Conservation (phyloP, 1,284 basidiomycete genomes). For the Coriolopsis trogii region DNA sequence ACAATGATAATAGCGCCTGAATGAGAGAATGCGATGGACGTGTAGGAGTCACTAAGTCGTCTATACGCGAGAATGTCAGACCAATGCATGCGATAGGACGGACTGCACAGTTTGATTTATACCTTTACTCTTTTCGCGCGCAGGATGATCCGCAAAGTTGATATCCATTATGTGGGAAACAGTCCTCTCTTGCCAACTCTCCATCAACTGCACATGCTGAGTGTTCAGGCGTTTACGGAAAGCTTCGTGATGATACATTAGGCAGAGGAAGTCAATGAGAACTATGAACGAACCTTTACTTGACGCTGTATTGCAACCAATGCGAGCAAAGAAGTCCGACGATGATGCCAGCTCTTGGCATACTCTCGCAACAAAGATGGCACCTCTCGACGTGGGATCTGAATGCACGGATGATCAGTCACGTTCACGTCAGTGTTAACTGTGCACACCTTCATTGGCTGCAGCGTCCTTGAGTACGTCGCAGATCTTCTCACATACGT, state of each 20-base stretch:
- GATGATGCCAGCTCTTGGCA: constrained; percentile 30
- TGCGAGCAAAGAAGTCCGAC: constrained; percentile 12
- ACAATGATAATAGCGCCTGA: constrained; percentile 56
- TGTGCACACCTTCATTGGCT: constrained; percentile 37
- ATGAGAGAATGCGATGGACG: constrained; percentile 58
- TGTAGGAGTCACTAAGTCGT: constrained; percentile 22
- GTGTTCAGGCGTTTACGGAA: constrained; percentile 42
- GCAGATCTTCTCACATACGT: constrained; percentile 43
- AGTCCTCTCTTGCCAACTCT: constrained; percentile 50
- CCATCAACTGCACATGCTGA: constrained; percentile 47
- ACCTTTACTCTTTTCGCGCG: background rate
- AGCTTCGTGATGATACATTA: no score
- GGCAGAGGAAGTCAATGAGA: background rate
- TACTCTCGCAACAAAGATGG: constrained; percentile 46
- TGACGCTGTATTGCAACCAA: constrained; percentile 41
- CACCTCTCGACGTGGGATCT: constrained; percentile 28
- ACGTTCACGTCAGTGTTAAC: background rate
- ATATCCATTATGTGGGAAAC: constrained; percentile 36
- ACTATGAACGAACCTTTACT: constrained; percentile 39
- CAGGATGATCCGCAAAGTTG: background rate
- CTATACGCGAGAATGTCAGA: constrained; percentile 8
- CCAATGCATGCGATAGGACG: background rate
- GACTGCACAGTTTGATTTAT: background rate
- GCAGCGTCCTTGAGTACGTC: constrained; percentile 39
- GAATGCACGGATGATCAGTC: background rate